Conservation (phyloP, 345 rosid genomes). For the Physaria fendleri region DNA sequence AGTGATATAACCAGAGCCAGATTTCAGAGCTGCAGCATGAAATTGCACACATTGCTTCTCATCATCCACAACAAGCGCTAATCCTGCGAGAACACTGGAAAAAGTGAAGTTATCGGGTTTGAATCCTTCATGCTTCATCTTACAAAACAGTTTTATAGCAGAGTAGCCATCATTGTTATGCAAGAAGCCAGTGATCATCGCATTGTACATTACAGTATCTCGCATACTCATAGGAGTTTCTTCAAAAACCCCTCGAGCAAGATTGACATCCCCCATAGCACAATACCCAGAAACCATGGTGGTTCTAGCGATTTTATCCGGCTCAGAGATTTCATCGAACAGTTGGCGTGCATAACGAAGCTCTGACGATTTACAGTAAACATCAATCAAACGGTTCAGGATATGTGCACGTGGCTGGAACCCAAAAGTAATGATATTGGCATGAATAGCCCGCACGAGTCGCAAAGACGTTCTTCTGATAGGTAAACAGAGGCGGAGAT, state of each 20-base stretch:
- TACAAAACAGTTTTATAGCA: constrained; percentile 18
- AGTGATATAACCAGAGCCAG: constrained; percentile 25
- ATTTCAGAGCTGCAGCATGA: constrained; percentile 30
- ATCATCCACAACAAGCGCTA: constrained; percentile 17
- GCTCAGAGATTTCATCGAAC: constrained; percentile 27
- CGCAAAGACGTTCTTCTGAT: constrained; percentile 19
- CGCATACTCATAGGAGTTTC: constrained; percentile 25
- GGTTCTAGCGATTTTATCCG: constrained; percentile 35
- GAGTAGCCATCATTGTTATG: constrained; percentile 24
- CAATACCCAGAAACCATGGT: constrained; percentile 34
- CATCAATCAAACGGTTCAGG: constrained; percentile 28
- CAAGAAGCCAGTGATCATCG: constrained; percentile 32
- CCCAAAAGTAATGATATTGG: constrained; percentile 25
- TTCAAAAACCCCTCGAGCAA: constrained; percentile 17
- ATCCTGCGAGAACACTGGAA: constrained; percentile 23
- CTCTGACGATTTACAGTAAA: constrained; percentile 30
- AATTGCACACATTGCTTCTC: constrained; percentile 31
- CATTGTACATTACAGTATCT: constrained; percentile 33
- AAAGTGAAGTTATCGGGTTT: constrained; percentile 33
- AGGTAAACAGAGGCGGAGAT: constrained; percentile 31
- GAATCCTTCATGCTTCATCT: constrained; percentile 26
- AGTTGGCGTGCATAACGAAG: constrained; percentile 26
- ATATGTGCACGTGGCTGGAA: constrained; percentile 33
- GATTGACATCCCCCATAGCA: constrained; percentile 9
- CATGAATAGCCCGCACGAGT: constrained; percentile 26